Evolutionary conservation across 1,139 yeast genomes (phyloP).

Genomic region (Yarrowia galli): DNA sequence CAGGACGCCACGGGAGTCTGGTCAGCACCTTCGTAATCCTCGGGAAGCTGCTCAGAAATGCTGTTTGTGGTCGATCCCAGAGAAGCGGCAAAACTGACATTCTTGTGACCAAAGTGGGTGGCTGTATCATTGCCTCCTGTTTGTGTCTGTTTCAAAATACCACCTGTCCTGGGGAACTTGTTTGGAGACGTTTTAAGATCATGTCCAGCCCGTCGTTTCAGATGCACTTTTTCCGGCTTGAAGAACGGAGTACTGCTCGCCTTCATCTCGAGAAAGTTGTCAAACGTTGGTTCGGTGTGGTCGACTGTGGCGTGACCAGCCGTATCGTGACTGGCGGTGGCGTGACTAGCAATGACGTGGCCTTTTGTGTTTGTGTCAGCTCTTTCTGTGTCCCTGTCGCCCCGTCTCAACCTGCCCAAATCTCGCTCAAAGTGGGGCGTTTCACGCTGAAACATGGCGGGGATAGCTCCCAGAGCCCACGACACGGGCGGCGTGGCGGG

Average conservation of each 20-base stretch:
- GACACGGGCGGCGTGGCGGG: slow-evolving; percentile 31
- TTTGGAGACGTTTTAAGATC: background rate
- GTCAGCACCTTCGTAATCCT: slow-evolving; percentile 13
- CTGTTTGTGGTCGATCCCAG: slow-evolving; percentile 21
- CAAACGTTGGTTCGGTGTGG: background rate
- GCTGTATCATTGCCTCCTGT: background rate
- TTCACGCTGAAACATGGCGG: slow-evolving; percentile 26
- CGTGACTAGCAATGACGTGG: too few relatives aligned
- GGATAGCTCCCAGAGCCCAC: slow-evolving; percentile 31
- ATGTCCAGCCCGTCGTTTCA: background rate
- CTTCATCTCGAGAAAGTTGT: slow-evolving; percentile 4
- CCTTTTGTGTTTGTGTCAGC: too few relatives aligned
- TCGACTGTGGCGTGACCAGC: too few relatives aligned
- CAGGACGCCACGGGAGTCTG: slow-evolving; percentile 18
- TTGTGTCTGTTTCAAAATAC: slow-evolving; percentile 4
- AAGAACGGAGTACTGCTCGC: slow-evolving; percentile 21
- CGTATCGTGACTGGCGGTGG: too few relatives aligned
- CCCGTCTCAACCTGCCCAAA: background rate
- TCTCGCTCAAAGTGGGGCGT: slow-evolving; percentile 31
- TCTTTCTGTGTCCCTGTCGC: background rate
- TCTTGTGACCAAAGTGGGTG: background rate
- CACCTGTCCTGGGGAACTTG: slow-evolving; percentile 1
- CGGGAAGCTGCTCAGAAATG: slow-evolving; percentile 18
- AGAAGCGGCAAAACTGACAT: slow-evolving; percentile 26
- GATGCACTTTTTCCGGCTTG: slow-evolving; percentile 19